Base-by-base conservation (phyloP, 805 yeast species). In the Ogataea henricii region DNA sequence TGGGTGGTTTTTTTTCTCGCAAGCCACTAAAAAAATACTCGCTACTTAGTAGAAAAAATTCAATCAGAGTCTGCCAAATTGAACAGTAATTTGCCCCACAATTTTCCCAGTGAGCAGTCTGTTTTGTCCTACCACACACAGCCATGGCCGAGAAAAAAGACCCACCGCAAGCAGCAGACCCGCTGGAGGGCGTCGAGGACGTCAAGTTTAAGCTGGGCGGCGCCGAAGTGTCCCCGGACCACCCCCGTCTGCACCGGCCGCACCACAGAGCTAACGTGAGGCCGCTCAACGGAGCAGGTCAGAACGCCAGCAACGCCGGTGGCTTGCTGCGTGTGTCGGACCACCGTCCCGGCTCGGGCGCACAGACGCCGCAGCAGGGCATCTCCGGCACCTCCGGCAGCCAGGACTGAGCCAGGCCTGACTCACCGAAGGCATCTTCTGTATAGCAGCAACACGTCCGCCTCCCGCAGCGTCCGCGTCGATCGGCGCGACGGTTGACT, bases 311-410 rank as follows among this genome's bases (percentile, higher is more conserved):
- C 30, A 30, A 14, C 17, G 8, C 49, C 7, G 54, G 49, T 9
- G 54, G 52, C 4, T 42, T 57, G 22, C 27, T 55, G 14, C 42
- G 27, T 7, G 35, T 18, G 9, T 45, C 41, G 10, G 55, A 45
- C 16, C 59, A 57, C 37, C 47, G 60, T 37, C 59, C 60, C 6
- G 22, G n/a, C 16, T 18, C 12, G 5, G n/a, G 23, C 17, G 9
- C 33, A 18, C 38, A 27, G 30, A 14, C 8, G 10, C 30, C 4
- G 30, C 14, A 13, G 5, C 30, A 23, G 26, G 26, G n/a, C n/a
- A n/a, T n/a, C 26, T 23, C 26, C 9, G 9, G 26, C 26, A 23
- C 26, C 9, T 7, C 26, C 26, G 9, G 26, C 9, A 9, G 26
- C 26, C 9, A 7, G 26, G n/a, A n/a, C n/a, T n/a, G n/a, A n/a